Evolutionary conservation across 2,329 filamentous ascomycete species (phyloP).

Genomic region (Talaromyces atroroseus): DNA sequence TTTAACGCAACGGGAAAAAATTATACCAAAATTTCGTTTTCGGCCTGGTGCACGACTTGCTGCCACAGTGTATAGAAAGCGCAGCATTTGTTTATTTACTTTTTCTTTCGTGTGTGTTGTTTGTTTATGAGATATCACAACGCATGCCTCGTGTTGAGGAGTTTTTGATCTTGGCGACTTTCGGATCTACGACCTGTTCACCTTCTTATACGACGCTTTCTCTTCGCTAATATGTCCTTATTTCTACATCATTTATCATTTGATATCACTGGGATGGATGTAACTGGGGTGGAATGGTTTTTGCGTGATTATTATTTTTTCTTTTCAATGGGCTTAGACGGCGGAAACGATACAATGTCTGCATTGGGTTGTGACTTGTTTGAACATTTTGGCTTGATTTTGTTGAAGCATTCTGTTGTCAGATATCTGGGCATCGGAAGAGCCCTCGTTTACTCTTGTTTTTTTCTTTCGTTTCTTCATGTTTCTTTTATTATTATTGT

Average conservation of each 20-base stretch:
- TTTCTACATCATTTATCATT: slow-evolving; percentile 19
- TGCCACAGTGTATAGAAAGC: slow-evolving; percentile 38
- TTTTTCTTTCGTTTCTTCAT: slow-evolving; percentile 18
- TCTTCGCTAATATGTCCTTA: slow-evolving; percentile 16
- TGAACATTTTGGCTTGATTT: slow-evolving; percentile 17
- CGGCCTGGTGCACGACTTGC: slow-evolving; percentile 26
- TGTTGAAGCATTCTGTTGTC: slow-evolving; percentile 13
- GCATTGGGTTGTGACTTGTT: slow-evolving; percentile 34
- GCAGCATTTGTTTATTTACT: slow-evolving; percentile 28
- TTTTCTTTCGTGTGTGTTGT: slow-evolving; percentile 11
- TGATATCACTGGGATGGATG: slow-evolving; percentile 19
- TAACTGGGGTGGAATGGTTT: slow-evolving; percentile 31
- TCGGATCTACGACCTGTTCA: slow-evolving; percentile 20
- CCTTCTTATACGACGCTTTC: slow-evolving; percentile 21
- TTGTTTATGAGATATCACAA: slow-evolving; percentile 19
- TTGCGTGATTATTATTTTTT: slow-evolving; percentile 24
- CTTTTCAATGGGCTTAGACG: slow-evolving; percentile 28
- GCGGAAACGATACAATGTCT: slow-evolving; percentile 43
- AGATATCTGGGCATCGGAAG: slow-evolving; percentile 14
- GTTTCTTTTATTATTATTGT: slow-evolving; percentile 18
- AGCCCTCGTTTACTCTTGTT: slow-evolving; percentile 13
- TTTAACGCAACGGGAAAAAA: slow-evolving; percentile 30
- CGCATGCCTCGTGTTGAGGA: slow-evolving; percentile 30
- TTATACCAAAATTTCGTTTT: slow-evolving; percentile 19
- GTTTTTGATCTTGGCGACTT: slow-evolving; percentile 27